These are phyloP conservation scores for Wallacemonas rigidus DNA, from an alignment of 208 protist species.

Conservation along the genomic window DNA sequence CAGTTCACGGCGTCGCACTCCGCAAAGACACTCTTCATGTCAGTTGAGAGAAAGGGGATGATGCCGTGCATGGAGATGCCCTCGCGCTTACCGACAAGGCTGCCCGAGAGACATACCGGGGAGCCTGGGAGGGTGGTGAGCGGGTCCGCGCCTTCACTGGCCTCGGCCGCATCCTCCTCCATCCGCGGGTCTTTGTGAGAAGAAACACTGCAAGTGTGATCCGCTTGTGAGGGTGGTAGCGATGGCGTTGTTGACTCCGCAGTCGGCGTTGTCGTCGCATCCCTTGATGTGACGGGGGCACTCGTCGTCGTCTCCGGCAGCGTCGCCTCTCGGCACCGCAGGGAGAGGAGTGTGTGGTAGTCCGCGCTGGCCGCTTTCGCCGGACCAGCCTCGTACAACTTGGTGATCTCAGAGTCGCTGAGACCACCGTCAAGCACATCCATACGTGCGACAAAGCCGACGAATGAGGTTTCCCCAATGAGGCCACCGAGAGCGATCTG, in stretches of 20 bases:
- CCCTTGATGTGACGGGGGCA: no score
- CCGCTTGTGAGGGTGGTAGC: no score
- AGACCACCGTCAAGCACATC: conserved; percentile 62
- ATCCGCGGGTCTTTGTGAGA: not conserved
- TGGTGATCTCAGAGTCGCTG: conserved; percentile 59
- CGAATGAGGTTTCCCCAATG: conserved; percentile 59
- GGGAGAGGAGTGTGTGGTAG: conserved; percentile 25
- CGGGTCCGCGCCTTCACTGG: not conserved
- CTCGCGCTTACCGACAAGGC: conserved; percentile 30
- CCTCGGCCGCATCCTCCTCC: not conserved
- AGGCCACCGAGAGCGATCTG: conserved; percentile 66
- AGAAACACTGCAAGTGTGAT: no score
- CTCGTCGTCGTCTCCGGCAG: not conserved
- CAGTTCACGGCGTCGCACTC: conserved; percentile 45
- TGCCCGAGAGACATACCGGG: conserved; percentile 29
- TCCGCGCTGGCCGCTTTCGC: conserved; percentile 9
- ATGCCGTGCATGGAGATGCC: conserved; percentile 53
- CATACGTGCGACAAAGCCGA: conserved; percentile 69
- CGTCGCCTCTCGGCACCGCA: conserved; percentile 22
- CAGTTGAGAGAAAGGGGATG: conserved; percentile 25
- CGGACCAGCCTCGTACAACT: conserved; percentile 56
- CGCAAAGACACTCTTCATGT: conserved; percentile 39
- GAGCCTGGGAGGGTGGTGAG: conserved; percentile 11
- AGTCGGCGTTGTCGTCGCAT: no score
- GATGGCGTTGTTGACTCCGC: no score